These are phyloP conservation scores for Trypanosoma conorhini DNA, from an alignment of 208 protist species.

Conservation along the genomic window DNA sequence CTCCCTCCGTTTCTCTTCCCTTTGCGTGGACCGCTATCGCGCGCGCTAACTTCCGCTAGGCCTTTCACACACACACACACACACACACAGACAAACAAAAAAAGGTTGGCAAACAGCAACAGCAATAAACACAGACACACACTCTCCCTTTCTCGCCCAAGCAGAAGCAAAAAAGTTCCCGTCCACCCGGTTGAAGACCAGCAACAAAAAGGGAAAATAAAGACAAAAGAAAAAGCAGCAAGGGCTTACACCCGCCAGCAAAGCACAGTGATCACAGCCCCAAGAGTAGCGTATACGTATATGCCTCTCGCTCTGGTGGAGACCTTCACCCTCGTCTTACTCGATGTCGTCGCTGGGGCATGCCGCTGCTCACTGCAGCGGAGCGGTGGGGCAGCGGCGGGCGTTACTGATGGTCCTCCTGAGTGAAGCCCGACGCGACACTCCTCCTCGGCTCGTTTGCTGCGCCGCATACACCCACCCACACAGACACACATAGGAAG, in stretches of 20 bases:
- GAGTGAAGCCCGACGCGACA: neutral
- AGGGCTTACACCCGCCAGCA: neutral
- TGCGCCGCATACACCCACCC: no score
- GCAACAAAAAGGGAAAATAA: neutral
- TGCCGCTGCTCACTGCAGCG: neutral
- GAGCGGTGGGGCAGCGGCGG: neutral
- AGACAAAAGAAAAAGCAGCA: neutral
- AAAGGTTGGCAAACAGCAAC: neutral
- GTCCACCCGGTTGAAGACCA: constrained; percentile 3
- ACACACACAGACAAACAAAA: no score
- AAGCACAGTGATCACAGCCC: neutral
- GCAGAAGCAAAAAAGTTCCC: constrained; percentile 1
- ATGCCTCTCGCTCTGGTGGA: neutral
- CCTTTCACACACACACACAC: neutral
- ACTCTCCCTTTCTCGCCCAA: neutral
- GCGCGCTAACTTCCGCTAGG: neutral
- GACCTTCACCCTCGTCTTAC: neutral
- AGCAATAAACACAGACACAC: neutral
- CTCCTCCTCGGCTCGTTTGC: neutral
- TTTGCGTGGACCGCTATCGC: neutral
- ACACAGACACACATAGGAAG: no score
- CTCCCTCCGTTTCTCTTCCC: neutral
- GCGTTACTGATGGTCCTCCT: neutral
- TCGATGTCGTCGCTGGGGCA: neutral
- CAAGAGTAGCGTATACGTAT: neutral